Base-by-base conservation (phyloP, 768 basidiomycete genomes). In the Phylloporus sp. region DNA sequence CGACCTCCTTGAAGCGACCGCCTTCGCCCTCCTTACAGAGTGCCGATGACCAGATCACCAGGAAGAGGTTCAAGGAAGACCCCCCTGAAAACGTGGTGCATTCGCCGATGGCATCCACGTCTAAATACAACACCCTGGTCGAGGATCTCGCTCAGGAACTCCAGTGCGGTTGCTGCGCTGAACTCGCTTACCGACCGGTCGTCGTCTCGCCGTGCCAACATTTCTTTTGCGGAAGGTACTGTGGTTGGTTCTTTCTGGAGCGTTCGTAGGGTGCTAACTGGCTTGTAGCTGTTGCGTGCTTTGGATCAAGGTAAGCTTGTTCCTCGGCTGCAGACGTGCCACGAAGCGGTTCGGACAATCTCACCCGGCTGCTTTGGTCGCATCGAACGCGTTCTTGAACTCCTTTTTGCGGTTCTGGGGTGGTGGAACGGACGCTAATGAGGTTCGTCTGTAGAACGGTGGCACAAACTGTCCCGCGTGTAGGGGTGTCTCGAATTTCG, bases 151-250 rank as follows among this genome's bases (percentile, higher is more conserved):
- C 75, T 22, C 74, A 85, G 59, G 88, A 90, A 61, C 74, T 91
- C 32, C 83, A 88, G 54, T 92, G 90, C 56, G 90, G 86, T 18
- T 91, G 90, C 62, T 92, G 90, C 65, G 77, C 86, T 15, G 89
- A 80, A 48, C 72, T 92, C 34, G 82, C 86, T 48, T 90, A 92
- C 66, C 74, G 79, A 49, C 90, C 90, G 3, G 89, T 92, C 14
- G 70, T 90, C 23, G 86, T 92, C 42, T 74, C 77, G 28, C 90
- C 90, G 24, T 92, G 90, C 63, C 86, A 90, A 56, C 90, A 92
- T 72, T 90, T 86, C 74, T 91, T 90, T 62, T 92, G 90, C 59
- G 90, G 90, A 65, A 90, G 89, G 87, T 89, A 66, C 48, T 69
- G 56, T 39, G 28, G 13, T 9, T 38, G 8, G 33, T 39, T 33